Evolutionary conservation across 768 basidiomycete species (phyloP), one percentile per base, ranked within the genome.

Genomic region (Lanmaoa rubissima): DNA sequence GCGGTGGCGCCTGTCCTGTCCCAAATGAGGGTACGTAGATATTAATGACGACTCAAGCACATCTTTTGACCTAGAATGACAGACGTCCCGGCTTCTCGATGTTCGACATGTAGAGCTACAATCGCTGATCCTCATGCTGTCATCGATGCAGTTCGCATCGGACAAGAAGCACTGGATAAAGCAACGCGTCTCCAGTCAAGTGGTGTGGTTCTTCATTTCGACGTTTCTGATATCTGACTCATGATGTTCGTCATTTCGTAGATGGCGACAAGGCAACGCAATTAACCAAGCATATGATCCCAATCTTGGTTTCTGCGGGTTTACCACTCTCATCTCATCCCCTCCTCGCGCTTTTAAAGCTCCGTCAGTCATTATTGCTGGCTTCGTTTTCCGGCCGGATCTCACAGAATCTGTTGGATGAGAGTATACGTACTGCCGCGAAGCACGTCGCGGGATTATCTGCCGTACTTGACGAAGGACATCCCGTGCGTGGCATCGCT

Each of bases 401-500:
- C 4, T 75, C 79, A 0, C 81, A 84, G 55, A 79, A 82, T 21
- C 62, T 72, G 0, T 73, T 92, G n/a, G 86, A 91, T 61, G 81
- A 85, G 31, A 75, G 79, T 1, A 80, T 92, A 57, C 78, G 83
- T 26, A 77, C 78, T 5, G 81, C 86, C 1, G 79, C 80, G 16
- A 79, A 80, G 43, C 75, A 81, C 11, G 75, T 74, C 21, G 73
- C 78, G 0, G 93, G 86, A 1, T 64, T 92, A 6, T 67, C 72
- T 5, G 69, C 66, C 13, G 66, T 90, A 3, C 78, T 92, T 17
- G 70, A 75, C 0, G 69, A 75, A 11, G 89, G 88, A 2, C 94
- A 96, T 68, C 93, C 94, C 0, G 80, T 88, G 1, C 79, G 90
- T 1, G 91, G 83, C 0, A 74, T 95, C 24, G 84, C 88, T 5